Conservation (phyloP, 2,329 filamentous ascomycete species). For the Metarhizium anisopliae region DNA sequence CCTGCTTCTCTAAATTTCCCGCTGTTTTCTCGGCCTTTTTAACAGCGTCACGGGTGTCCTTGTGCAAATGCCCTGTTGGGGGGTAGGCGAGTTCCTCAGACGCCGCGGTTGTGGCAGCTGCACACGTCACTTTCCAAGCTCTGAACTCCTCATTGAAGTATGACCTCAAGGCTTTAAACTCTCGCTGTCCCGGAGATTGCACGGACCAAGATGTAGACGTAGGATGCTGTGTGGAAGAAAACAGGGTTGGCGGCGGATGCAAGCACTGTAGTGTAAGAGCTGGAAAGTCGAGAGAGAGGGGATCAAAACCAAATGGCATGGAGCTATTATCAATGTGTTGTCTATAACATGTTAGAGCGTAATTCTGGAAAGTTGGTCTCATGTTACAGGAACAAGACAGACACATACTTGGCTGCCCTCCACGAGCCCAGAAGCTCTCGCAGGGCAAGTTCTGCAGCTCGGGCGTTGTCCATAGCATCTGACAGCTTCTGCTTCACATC, state of each 20-base stretch:
- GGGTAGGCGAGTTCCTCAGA: slow-evolving; percentile 44
- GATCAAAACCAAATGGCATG: slow-evolving; percentile 69
- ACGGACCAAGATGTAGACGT: slow-evolving; percentile 76
- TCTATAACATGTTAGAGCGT: slow-evolving; percentile 25
- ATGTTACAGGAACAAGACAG: neutral
- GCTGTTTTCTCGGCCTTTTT: slow-evolving; percentile 42
- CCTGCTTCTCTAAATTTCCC: slow-evolving; percentile 56
- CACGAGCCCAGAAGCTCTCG: slow-evolving; percentile 74
- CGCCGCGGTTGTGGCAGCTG: slow-evolving; percentile 38
- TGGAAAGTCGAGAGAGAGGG: slow-evolving; percentile 77
- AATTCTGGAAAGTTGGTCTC: neutral
- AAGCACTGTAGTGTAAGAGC: slow-evolving; percentile 76
- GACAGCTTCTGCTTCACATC: slow-evolving; percentile 54
- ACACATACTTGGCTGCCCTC: slow-evolving; percentile 68
- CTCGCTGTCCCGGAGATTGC: slow-evolving; percentile 61
- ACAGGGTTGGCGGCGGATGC: slow-evolving; percentile 70
- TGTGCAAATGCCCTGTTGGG: slow-evolving; percentile 27
- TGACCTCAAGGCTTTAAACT: slow-evolving; percentile 61
- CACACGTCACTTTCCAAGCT: slow-evolving; percentile 50
- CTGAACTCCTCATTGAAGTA: slow-evolving; percentile 61
- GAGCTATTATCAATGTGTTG: slow-evolving; percentile 46
- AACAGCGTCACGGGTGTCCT: slow-evolving; percentile 36
- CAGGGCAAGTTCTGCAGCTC: slow-evolving; percentile 76
- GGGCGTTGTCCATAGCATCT: slow-evolving; percentile 69
- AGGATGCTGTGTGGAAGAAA: slow-evolving; percentile 70